A percentile compares a stretch with the other conserved stretches of the same genome.
phyloP scores from a whole-genome alignment of 2,329 filamentous ascomycete species.

The Thelonectria blattea region DNA sequence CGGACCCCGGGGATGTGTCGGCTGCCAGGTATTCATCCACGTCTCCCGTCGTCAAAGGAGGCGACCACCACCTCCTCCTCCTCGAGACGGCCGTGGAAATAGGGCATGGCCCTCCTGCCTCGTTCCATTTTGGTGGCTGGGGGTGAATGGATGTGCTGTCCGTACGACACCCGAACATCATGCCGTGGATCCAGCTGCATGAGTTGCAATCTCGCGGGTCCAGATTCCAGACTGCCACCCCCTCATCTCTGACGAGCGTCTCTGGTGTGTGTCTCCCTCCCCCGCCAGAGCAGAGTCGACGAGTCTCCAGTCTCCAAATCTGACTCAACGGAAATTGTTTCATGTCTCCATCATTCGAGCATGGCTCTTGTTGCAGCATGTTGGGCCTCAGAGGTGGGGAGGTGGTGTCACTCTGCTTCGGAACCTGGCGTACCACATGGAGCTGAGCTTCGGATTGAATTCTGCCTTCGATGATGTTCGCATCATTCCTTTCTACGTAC shows the following conservation, averaged over 20 bases:
- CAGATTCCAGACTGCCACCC: conserved; percentile 2
- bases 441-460: conserved; percentile 4
- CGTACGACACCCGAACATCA: conserved; percentile 30
- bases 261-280: conserved; percentile 4
- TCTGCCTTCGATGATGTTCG: neutral
- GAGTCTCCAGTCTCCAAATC: conserved; percentile 3
- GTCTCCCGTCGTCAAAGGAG: conserved; percentile 1
- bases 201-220: conserved; percentile 31
- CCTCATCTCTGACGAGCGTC: conserved; percentile 4
- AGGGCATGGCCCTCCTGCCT: conserved; percentile 7
- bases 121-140: conserved; percentile 5
- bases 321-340: conserved; percentile 19
- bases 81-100: neutral
- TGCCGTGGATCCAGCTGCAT: conserved; percentile 38
- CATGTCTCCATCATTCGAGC: conserved; percentile 15
- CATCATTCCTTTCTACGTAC: neutral
- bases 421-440: conserved; percentile 5
- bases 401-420: conserved; percentile 10
- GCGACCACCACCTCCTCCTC: neutral
- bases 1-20: conserved; percentile 9
- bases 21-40: neutral
- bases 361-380: conserved; percentile 20
- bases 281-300: conserved; percentile 9
- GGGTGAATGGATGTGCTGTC: conserved; percentile 34
- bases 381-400: conserved; percentile 7